These are phyloP conservation scores for Whalleya microplaca DNA, from an alignment of 2,329 filamentous ascomycete species.

Conservation along the genomic window DNA sequence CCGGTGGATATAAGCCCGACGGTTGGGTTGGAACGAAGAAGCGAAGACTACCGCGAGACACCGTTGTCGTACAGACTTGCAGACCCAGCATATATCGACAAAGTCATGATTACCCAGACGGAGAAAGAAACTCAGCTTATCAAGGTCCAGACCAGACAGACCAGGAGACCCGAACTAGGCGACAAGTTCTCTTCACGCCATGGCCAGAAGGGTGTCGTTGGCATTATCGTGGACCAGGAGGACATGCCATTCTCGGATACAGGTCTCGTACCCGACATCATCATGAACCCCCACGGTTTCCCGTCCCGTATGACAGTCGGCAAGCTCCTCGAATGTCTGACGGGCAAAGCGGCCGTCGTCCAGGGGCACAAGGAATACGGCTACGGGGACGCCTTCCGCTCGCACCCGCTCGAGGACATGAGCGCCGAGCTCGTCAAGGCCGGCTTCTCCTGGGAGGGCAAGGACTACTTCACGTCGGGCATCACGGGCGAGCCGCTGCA, in stretches of 20 bases:
- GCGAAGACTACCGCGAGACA: conserved; percentile 68
- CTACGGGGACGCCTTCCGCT: conserved; percentile 76
- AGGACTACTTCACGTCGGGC: conserved; percentile 93
- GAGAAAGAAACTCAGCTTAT: conserved; percentile 85
- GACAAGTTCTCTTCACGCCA: conserved; percentile 99
- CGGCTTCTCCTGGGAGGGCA: conserved; percentile 95
- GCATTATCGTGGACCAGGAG: conserved; percentile 94
- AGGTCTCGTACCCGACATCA: conserved; percentile 94
- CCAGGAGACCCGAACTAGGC: conserved; percentile 88
- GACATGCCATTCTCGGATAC: conserved; percentile 95
- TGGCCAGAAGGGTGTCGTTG: conserved; percentile 96
- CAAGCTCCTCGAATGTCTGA: conserved; percentile 93
- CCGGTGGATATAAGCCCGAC: conserved; percentile 78
- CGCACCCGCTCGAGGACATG: conserved; percentile 87
- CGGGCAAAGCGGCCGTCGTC: conserved; percentile 90
- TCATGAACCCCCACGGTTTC: conserved; percentile 99
- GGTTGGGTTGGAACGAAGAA: conserved; percentile 68
- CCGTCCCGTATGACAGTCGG: conserved; percentile 99
- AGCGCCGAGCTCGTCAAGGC: conserved; percentile 80
- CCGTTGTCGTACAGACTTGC: conserved; percentile 80
- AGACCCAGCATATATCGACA: conserved; percentile 90
- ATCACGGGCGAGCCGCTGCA: conserved; percentile 94
- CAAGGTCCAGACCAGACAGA: conserved; percentile 97
- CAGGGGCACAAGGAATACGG: conserved; percentile 88
- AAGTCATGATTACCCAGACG: conserved; percentile 90